A percentile compares a stretch with the other conserved stretches of the same genome.
Evolutionary conservation across 73 alveolate species (phyloP).

Genomic region (Paraurostyla sp.): DNA sequence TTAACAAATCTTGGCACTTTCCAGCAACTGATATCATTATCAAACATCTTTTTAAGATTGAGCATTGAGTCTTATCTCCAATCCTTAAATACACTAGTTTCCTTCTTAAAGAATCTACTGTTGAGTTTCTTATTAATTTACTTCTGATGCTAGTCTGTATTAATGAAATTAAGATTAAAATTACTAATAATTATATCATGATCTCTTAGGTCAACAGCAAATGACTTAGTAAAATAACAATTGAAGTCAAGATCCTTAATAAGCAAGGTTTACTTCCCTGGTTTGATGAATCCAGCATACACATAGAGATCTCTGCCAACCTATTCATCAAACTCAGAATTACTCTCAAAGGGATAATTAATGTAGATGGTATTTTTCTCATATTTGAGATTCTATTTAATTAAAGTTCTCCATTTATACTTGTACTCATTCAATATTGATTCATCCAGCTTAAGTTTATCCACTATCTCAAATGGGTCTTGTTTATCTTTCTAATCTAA

Average conservation of each 20-base stretch:
- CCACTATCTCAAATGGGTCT: conserved; percentile 10
- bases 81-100: conserved; percentile 58
- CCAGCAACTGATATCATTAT: conserved; percentile 66
- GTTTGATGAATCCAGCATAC: conserved; percentile 64
- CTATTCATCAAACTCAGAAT: conserved; percentile 2
- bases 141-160: background rate
- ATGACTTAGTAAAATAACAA: conserved; percentile 7
- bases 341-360: conserved; percentile 15
- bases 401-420: background rate
- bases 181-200: background rate
- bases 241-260: conserved; percentile 3
- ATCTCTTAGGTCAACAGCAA: conserved; percentile 2
- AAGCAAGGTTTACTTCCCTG: conserved; percentile 59
- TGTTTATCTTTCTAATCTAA: background rate
- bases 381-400: background rate
- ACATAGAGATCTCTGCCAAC: conserved; percentile 38
- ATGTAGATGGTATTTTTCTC: background rate
- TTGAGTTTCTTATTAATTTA: background rate
- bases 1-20: conserved; percentile 73
- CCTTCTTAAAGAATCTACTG: conserved; percentile 42
- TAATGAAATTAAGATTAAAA: background rate
- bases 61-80: conserved; percentile 44
- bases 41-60: conserved; percentile 33
- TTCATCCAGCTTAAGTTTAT: background rate
- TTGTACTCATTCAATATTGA: conserved; percentile 21